phyloP scores from a whole-genome alignment of 225 moss, liverwort and hornwort genomes.

The Thuidium tamariscinum region DNA sequence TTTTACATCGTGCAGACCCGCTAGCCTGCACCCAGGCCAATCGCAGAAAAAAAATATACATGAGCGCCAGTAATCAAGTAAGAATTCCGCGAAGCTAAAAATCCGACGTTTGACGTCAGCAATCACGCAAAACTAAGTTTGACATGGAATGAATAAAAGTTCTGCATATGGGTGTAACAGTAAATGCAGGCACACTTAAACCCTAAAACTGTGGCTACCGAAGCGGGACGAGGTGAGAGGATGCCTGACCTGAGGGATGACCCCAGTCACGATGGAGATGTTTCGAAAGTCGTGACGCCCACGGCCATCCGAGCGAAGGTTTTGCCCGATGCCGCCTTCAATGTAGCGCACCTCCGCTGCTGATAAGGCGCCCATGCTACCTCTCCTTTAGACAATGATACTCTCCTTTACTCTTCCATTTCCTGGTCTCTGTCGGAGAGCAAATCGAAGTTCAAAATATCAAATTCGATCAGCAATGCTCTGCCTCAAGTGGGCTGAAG shows the following conservation, averaged over 20 bases:
- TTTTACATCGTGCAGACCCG: constrained; percentile 74
- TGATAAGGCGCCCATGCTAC: constrained; percentile 54
- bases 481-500: neutral
- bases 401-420: neutral
- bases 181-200: neutral
- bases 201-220: neutral
- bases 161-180: neutral
- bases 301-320: constrained; percentile 87
- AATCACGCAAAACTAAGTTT: neutral
- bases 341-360: constrained; percentile 75
- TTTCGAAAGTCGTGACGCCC: constrained; percentile 63
- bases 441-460: neutral
- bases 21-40: constrained; percentile 46
- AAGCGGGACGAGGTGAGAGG: neutral
- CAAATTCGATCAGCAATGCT: neutral
- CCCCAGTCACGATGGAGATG: constrained; percentile 57
- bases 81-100: neutral
- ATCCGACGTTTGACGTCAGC: neutral
- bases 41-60: neutral
- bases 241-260: constrained; percentile 64
- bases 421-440: neutral
- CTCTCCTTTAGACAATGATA: neutral
- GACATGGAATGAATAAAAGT: neutral
- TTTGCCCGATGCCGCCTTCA: constrained; percentile 66
- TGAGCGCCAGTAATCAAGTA: neutral